Base-by-base conservation (phyloP, 164 flowering plant species). In the Dillenia suffruticosa region DNA sequence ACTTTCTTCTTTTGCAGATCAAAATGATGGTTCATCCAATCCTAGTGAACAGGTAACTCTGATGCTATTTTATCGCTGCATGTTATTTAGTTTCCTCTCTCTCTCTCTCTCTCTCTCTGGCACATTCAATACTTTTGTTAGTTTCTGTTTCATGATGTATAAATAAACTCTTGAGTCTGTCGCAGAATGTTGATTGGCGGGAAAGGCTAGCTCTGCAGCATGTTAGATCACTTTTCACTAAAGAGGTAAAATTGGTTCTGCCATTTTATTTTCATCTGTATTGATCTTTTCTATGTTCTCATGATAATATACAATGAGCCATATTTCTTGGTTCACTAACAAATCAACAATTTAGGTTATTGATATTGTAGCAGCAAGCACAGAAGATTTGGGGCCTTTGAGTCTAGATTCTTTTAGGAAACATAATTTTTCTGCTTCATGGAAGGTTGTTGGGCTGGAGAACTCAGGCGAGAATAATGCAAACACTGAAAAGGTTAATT, bases 181-280 rank as follows among this genome's bases (percentile, higher is more conserved):
- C 80, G 73, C 75, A 95, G 99, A 70, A 69, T 73, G 26, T 70
- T 24, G 79, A 84, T 63, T 89, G 97, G 97, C 82, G 96, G 67
- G 87, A 85, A 63, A 81, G 75, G 69, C 67, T 81, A 67, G 95
- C 89, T 13, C 40, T 77, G 70, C 86, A 85, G 59, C 81, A 84
- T 66, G 57, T 88, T 49, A 81, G 77, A 70, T 69, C 90, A 32
- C 73, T 89, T 61, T 76, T 91, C 58, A 79, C 93, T 17, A 85
- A 85, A 68, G 97, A 91, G 92, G 99, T 69, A 75, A 77, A 81
- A 24, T 32, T 5, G 40, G 40, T 32, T 32, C 40, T 32, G 6
- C 40, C 40, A 32, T 32, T 32, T 32, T 32, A 32, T 4, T 32
- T 32, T 32, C 40, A 32, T 32, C 40, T 32, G 5, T 32, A 5